Evolutionary conservation across 495 filamentous ascomycete genomes (phyloP).

Genomic region (Rostrohypoxylon terebratum): DNA sequence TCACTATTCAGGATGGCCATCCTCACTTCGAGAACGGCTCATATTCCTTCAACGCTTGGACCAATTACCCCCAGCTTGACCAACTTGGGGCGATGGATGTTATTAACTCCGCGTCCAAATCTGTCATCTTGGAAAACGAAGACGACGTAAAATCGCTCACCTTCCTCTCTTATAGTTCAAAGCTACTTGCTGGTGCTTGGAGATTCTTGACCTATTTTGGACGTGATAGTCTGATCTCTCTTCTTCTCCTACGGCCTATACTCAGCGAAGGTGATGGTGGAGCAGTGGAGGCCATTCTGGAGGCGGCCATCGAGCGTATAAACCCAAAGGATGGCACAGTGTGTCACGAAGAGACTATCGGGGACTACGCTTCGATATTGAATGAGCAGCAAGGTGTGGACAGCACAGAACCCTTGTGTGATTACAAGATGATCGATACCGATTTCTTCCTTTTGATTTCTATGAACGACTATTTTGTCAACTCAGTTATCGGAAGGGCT

Average conservation of each 20-base stretch:
- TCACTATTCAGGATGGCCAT: slow-evolving; percentile 56
- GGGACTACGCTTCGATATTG: slow-evolving; percentile 72
- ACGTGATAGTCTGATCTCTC: slow-evolving; percentile 71
- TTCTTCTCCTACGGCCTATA: slow-evolving; percentile 67
- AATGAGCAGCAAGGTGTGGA: slow-evolving; percentile 65
- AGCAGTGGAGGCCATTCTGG: slow-evolving; percentile 71
- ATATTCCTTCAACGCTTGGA: slow-evolving; percentile 69
- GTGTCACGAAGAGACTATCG: slow-evolving; percentile 75
- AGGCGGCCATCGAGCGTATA: slow-evolving; percentile 68
- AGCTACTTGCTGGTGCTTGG: slow-evolving; percentile 74
- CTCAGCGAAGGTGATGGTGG: slow-evolving; percentile 67
- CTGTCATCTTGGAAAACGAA: slow-evolving; percentile 58
- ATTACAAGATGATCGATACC: slow-evolving; percentile 76
- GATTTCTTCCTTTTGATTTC: slow-evolving; percentile 70
- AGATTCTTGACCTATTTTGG: slow-evolving; percentile 76
- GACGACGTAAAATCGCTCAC: slow-evolving; percentile 65
- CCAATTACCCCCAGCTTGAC: slow-evolving; percentile 70
- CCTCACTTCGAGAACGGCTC: slow-evolving; percentile 62
- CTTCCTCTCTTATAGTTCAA: slow-evolving; percentile 71
- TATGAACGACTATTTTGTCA: slow-evolving; percentile 69
- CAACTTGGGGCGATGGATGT: slow-evolving; percentile 63
- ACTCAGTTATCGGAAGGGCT: slow-evolving; percentile 56
- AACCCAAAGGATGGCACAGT: slow-evolving; percentile 69
- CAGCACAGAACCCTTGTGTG: slow-evolving; percentile 65
- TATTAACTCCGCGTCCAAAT: slow-evolving; percentile 59